These are phyloP conservation scores for Penicillium palitans DNA, from an alignment of 2,329 filamentous ascomycete species.

Conservation along the genomic window DNA sequence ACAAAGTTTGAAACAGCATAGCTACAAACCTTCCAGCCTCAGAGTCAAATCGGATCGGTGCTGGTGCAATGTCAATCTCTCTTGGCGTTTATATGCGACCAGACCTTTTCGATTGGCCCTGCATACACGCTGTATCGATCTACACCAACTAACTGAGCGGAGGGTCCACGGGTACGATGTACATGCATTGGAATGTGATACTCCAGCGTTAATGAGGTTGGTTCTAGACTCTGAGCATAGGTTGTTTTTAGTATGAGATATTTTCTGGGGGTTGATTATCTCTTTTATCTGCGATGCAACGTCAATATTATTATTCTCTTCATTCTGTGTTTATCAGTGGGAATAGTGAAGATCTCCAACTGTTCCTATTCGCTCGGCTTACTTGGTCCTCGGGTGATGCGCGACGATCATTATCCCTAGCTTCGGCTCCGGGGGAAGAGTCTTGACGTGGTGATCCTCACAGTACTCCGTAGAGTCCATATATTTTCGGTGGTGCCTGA, in stretches of 20 bases:
- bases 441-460: background rate
- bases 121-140: background rate
- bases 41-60: background rate
- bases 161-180: background rate
- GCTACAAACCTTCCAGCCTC: background rate
- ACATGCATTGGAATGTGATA: constrained; percentile 30
- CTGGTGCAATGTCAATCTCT: background rate
- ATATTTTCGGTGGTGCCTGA: background rate
- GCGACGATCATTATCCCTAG: constrained; percentile 9
- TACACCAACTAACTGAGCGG: background rate
- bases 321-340: background rate
- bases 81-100: background rate
- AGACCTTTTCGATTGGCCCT: background rate
- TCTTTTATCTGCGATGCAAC: constrained; percentile 1
- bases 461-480: background rate
- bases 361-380: background rate
- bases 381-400: constrained; percentile 1
- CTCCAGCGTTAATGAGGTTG: background rate
- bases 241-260: background rate
- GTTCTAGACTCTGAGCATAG: constrained; percentile 3
- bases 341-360: background rate
- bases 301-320: background rate
- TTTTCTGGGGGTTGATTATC: background rate
- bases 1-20: constrained; percentile 1
- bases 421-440: background rate